These are phyloP conservation scores for Fusarium praegraminearum DNA, from an alignment of 2,329 filamentous ascomycete genomes.

Conservation along the genomic window DNA sequence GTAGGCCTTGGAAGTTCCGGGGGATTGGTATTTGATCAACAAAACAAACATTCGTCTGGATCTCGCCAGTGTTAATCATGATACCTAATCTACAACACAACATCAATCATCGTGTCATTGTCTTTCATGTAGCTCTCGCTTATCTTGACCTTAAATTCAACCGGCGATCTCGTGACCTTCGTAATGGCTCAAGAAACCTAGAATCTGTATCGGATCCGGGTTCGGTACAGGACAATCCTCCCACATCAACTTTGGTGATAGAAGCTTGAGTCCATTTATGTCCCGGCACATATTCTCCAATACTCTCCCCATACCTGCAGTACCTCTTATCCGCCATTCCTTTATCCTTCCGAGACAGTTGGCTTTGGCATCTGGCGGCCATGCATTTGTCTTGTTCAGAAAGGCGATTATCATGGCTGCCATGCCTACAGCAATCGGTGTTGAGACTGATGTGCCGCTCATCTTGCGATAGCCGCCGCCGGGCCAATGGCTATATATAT, in stretches of 20 bases:
- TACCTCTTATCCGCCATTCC: conserved; percentile 24
- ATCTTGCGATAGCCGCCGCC: conserved; percentile 24
- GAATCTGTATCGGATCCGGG: neutral
- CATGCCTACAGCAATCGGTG: conserved; percentile 30
- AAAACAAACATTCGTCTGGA: neutral
- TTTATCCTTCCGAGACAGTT: conserved; percentile 6
- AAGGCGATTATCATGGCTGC: conserved; percentile 32
- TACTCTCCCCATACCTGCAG: conserved; percentile 25
- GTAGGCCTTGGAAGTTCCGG: neutral
- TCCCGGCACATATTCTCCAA: conserved; percentile 28
- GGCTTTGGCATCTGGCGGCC: neutral
- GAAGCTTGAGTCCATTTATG: conserved; percentile 19
- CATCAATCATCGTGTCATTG: neutral
- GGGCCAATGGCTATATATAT: conserved; percentile 28
- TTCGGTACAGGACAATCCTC: neutral
- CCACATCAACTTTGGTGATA: conserved; percentile 32
- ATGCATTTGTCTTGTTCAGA: conserved; percentile 25
- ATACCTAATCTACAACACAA: neutral
- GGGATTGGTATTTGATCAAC: neutral
- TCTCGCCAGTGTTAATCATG: neutral
- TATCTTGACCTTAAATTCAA: neutral
- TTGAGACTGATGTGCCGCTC: conserved; percentile 29
- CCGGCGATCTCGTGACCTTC: neutral
- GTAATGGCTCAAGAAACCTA: neutral
- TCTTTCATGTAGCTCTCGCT: neutral